phyloP scores from a whole-genome alignment of 768 basidiomycete genomes.

The Antrodiella citrinella region DNA sequence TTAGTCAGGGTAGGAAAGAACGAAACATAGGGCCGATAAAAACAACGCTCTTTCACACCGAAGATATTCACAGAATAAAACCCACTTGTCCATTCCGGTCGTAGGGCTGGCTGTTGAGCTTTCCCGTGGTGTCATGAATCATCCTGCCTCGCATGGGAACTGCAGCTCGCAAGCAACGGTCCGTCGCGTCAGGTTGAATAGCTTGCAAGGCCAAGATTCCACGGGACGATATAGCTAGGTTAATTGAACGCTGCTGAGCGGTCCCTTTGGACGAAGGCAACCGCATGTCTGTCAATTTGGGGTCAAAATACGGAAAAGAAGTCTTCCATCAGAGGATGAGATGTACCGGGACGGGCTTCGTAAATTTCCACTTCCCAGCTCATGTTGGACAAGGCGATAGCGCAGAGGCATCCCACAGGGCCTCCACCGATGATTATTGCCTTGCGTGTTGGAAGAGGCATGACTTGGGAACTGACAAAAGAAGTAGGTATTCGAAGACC shows the following conservation, averaged over 20 bases:
- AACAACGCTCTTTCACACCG: no score
- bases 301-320: conserved; percentile 5
- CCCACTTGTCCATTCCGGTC: conserved; percentile 83
- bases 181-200: conserved; percentile 63
- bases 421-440: conserved; percentile 81
- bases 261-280: conserved; percentile 58
- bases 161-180: conserved; percentile 63
- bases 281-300: conserved; percentile 51
- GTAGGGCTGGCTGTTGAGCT: conserved; percentile 76
- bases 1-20: conserved; percentile 13
- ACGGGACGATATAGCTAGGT: conserved; percentile 90
- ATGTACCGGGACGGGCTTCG: conserved; percentile 70
- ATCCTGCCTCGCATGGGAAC: conserved; percentile 96
- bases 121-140: conserved; percentile 76
- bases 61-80: conserved; percentile 12
- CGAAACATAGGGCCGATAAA: conserved; percentile 20
- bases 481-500: neutral
- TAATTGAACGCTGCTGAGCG: conserved; percentile 82
- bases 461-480: neutral
- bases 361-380: conserved; percentile 82
- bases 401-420: conserved; percentile 90
- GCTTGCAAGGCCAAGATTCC: conserved; percentile 83
- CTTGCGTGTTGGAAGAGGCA: conserved; percentile 23
- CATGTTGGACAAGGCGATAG: conserved; percentile 74
- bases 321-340: conserved; percentile 13